These are phyloP conservation scores for Phylloporus scabripes DNA, from an alignment of 768 basidiomycete genomes.

Conservation along the genomic window DNA sequence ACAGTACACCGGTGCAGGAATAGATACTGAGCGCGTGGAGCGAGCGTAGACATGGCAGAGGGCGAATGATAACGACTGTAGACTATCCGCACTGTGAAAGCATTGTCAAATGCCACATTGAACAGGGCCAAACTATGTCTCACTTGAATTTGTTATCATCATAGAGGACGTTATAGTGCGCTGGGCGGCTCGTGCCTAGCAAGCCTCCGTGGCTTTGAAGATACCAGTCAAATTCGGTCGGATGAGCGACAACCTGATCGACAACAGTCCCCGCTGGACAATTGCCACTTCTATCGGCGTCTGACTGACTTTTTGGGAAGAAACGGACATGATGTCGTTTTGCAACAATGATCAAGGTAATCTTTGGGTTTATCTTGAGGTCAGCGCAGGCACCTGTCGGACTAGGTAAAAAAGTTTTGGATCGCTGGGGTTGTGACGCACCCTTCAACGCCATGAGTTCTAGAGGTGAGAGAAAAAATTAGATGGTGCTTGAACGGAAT, in stretches of 20 bases:
- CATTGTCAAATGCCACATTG: constrained; percentile 5
- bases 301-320: constrained; percentile 42
- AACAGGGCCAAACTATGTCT: not conserved
- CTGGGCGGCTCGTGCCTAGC: constrained; percentile 67
- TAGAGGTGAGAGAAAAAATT: constrained; percentile 18
- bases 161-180: constrained; percentile 44
- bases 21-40: constrained; percentile 75
- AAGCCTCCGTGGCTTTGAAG: constrained; percentile 74
- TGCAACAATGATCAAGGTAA: constrained; percentile 76
- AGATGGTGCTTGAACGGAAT: not conserved
- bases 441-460: constrained; percentile 60
- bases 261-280: constrained; percentile 75
- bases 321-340: constrained; percentile 50
- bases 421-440: constrained; percentile 23
- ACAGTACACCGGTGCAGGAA: constrained; percentile 83
- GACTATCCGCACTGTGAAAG: constrained; percentile 48
- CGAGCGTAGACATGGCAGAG: constrained; percentile 79
- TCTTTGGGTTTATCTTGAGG: constrained; percentile 53
- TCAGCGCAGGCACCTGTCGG: constrained; percentile 56
- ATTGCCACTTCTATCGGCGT: constrained; percentile 66
- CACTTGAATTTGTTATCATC: constrained; percentile 61
- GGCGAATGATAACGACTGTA: constrained; percentile 69
- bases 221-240: constrained; percentile 73
- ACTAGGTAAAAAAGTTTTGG: constrained; percentile 2
- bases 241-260: constrained; percentile 64